Evolutionary conservation across 2,329 filamentous ascomycete genomes (phyloP), one percentile per base, ranked within the genome.

Genomic region (Exophiala viscosa): DNA sequence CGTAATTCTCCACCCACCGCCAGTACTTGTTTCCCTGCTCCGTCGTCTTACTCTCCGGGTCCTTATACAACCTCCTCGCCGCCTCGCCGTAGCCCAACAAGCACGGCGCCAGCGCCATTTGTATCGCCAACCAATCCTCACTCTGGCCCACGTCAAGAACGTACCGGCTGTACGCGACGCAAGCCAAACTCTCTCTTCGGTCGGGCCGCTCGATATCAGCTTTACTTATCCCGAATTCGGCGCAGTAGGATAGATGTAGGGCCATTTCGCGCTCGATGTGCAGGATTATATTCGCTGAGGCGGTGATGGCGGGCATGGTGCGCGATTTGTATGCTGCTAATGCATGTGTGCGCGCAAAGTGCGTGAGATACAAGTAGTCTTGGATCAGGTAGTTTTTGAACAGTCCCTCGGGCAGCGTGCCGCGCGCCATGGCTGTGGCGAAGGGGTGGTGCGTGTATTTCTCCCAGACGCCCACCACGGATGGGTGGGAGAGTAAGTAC

Each of bases 301-400:
- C 80, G 13, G 82, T 76, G 58, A 95, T 90, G 48, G 90, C 85
- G 15, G 81, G 74, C 60, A 93, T 82, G 8, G 76, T 81, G 58
- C 85, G 88, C 1, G 85, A 81, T 70, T 96, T 97, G 73, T 95
- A 96, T 0, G 86, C 84, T 2, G 88, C 87, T 7, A 97, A 76
- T 6, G 90, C 86, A 66, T 90, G 92, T 41, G 90, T 90, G 60
- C 92, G 80, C 1, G 90, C 85, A 70, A 96, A 97, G 65, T 96
- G 91, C 42, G 87, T 79, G 86, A 96, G 73, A 65, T 93, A 97
- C 3, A 96, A 76, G 64, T 96, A 96, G 65, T 97, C 92, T 64
- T 97, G 92, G 8, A 93, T 79, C 50, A 97, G 82, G 67, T 96
- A 97, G 35, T 86, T 80, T 68, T 90, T 93, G 76, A 96, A 97